Conservation (phyloP, 129 eudicot species). For the Silybum marianum region DNA sequence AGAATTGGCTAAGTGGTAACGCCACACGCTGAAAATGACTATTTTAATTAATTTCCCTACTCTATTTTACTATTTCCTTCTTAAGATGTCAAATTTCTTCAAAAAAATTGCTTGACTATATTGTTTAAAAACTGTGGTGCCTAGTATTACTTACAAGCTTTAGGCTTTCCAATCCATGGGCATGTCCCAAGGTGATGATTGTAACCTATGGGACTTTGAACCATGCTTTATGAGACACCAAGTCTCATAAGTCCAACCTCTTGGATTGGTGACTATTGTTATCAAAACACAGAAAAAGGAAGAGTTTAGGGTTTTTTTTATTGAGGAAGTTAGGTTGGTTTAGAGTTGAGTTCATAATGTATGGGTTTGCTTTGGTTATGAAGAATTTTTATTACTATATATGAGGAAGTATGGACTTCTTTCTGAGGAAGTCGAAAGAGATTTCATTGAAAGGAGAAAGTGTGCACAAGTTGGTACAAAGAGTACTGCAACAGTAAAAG, state of each 20-base stretch:
- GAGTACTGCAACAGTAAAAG: not conserved
- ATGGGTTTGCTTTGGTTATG: conserved; percentile 1
- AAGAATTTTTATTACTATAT: not conserved
- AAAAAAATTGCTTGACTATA: not conserved
- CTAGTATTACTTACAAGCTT: not conserved
- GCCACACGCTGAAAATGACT: too few species aligned
- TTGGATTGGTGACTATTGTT: not conserved
- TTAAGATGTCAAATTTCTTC: not conserved
- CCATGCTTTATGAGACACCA: not conserved
- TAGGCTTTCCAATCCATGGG: not conserved
- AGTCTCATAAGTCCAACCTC: not conserved
- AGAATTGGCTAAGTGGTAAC: too few species aligned
- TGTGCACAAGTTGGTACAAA: not conserved
- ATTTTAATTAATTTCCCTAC: not conserved
- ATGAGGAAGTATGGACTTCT: not conserved
- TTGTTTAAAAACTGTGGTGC: not conserved
- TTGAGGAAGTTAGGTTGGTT: conserved; percentile 7
- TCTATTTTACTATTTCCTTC: not conserved
- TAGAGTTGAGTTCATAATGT: conserved; percentile 10
- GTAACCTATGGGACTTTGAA: not conserved
- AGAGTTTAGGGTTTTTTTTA: not conserved
- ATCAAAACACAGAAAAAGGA: not conserved
- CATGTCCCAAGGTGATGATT: not conserved
- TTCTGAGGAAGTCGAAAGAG: not conserved
- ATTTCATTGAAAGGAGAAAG: not conserved